Conservation (phyloP, 192 early-diverging fungal species). For the Obelidium mucronatum region DNA sequence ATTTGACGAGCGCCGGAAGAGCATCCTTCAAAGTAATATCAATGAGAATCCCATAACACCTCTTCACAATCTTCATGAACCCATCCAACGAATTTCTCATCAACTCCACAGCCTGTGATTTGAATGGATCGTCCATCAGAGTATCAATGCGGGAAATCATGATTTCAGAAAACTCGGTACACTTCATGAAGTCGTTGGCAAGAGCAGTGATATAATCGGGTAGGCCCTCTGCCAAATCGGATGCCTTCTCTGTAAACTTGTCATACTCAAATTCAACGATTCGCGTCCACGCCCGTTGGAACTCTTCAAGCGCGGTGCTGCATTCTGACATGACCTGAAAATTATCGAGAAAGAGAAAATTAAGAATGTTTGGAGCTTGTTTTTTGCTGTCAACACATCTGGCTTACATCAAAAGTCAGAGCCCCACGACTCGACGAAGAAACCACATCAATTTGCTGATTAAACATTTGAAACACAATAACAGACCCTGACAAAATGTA, state of each 20-base stretch:
- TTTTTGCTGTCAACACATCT: too few relatives aligned
- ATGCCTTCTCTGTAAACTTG: slow-evolving; percentile 79
- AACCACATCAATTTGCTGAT: slow-evolving; percentile 95
- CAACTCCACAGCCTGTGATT: slow-evolving; percentile 39
- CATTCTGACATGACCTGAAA: slow-evolving; percentile 64
- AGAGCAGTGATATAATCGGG: slow-evolving; percentile 96
- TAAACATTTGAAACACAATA: slow-evolving; percentile 96
- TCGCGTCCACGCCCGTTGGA: slow-evolving; percentile 83
- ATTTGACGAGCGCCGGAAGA: slow-evolving; percentile 70
- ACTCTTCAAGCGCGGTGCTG: slow-evolving; percentile 74
- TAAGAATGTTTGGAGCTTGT: background rate
- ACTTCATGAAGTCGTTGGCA: slow-evolving; percentile 92
- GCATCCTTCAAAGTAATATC: slow-evolving; percentile 88
- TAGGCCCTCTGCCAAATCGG: slow-evolving; percentile 82
- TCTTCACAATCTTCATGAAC: slow-evolving; percentile 88
- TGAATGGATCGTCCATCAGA: slow-evolving; percentile 47
- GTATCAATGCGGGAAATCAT: slow-evolving; percentile 64
- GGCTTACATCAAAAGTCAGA: slow-evolving; percentile 82
- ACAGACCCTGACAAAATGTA: slow-evolving; percentile 86
- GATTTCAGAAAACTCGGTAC: slow-evolving; percentile 89
- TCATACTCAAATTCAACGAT: slow-evolving; percentile 77
- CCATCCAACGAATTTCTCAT: slow-evolving; percentile 83
- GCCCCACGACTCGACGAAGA: slow-evolving; percentile 85
- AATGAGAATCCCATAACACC: slow-evolving; percentile 75
- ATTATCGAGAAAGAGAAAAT: slow-evolving; percentile 43